Evolutionary conservation across 1,284 basidiomycete genomes (phyloP).

Genomic region (Tilletia caries): DNA sequence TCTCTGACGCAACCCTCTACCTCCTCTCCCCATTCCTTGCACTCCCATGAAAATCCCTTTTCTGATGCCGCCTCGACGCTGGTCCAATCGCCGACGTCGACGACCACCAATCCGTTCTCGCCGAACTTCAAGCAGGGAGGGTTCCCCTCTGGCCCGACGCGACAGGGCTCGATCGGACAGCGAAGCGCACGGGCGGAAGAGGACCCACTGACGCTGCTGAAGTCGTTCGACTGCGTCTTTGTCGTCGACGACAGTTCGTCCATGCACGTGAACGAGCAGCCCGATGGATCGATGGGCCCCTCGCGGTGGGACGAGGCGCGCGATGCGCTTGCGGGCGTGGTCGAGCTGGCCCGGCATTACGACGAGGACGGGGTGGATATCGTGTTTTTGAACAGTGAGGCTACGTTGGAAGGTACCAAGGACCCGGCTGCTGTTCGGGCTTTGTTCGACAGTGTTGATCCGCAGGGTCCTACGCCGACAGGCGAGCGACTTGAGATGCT

Average conservation of each 20-base stretch:
- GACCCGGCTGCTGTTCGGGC: conserved; percentile 20
- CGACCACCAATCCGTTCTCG: neutral
- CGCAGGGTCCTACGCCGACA: conserved; percentile 35
- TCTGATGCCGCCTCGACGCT: neutral
- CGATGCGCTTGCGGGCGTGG: conserved; percentile 33
- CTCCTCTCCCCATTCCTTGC: neutral
- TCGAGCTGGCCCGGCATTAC: conserved; percentile 27
- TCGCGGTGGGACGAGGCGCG: conserved; percentile 31
- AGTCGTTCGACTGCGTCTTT: conserved; percentile 30
- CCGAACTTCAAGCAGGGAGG: neutral
- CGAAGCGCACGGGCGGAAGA: conserved; percentile 14
- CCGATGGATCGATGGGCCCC: conserved; percentile 24
- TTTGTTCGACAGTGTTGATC: conserved; percentile 29
- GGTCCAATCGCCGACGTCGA: neutral
- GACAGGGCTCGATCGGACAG: neutral
- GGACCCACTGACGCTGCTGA: conserved; percentile 21
- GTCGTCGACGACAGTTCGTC: conserved; percentile 35
- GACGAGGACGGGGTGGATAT: conserved; percentile 42
- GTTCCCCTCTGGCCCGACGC: neutral
- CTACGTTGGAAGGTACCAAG: conserved; percentile 18
- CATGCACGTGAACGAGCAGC: conserved; percentile 30
- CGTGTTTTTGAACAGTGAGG: conserved; percentile 31
- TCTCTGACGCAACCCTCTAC: neutral
- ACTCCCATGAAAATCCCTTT: neutral
- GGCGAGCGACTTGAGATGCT: conserved; percentile 34